Evolutionary conservation across 1,284 basidiomycete genomes (phyloP), one percentile per base, ranked within the genome.

Genomic region (Ustilago shanxiensis): DNA sequence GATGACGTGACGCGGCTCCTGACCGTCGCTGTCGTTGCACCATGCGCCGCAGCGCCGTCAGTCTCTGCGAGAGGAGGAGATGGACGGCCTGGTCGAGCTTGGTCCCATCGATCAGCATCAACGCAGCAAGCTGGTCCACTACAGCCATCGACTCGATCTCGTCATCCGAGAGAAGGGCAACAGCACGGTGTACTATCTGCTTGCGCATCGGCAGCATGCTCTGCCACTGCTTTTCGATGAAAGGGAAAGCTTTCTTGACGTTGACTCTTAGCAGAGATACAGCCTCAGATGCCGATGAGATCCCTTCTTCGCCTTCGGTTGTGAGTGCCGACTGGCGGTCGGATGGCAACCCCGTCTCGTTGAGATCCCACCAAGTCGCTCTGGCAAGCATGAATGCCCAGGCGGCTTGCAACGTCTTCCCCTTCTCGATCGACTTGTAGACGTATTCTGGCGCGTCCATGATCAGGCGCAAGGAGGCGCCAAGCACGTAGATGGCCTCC

Each of bases 391-490:
- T 69, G 60, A 68, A 81, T 6, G 77, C 62, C 79, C 79, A 81
- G 4, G 67, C 68, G 13, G 79, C 79, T 22, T 75, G 71, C 26
- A 81, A 54, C 5, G 74, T 75, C 49, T 77, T 79, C 41, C 72
- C 79, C 66, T 66, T 77, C 28, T 81, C 79, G 29, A 81, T 79
- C 14, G 75, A 73, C 44, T 73, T 77, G 75, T 75, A 81, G 11
- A 81, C 79, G 52, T 71, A 74, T 35, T 81, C 79, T 5, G 79
- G 72, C 26, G 79, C 66, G 33, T 81, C 79, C 69, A 78, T 75
- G 61, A 81, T 70, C 22, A 80, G 53, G 20, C 72, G 79, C 50
- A 79, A 39, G 1, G 75, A 74, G n/a, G 77, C 75, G 14, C 76
- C 77, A 16, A 80, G 63, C 44, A 67, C 56, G 33, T 72, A 81